Percentiles rank a stretch among this genome's conserved stretches.
These are phyloP conservation scores for Comarum palustre DNA, from an alignment of 306 rosid species.

Conservation along the genomic window DNA sequence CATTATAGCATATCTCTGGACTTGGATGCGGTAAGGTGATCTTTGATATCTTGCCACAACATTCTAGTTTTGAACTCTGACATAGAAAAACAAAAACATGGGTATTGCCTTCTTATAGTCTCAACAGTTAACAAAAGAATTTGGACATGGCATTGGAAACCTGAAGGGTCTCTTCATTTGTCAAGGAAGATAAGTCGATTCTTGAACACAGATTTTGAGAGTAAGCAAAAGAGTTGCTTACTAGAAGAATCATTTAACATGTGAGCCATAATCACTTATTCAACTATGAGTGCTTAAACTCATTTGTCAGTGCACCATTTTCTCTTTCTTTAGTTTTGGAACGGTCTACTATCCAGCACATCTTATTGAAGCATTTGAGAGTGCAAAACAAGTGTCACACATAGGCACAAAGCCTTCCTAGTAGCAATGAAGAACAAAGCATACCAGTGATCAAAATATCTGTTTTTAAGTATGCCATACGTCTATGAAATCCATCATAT, in stretches of 20 bases:
- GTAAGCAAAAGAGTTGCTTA: not conserved
- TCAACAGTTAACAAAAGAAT: not conserved
- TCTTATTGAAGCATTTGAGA: not conserved
- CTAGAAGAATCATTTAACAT: not conserved
- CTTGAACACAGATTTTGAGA: not conserved
- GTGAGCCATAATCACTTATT: not conserved
- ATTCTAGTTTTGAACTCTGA: not conserved
- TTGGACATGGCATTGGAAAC: not conserved
- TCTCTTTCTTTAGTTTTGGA: not conserved
- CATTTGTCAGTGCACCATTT: not conserved
- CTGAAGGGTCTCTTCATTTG: not conserved
- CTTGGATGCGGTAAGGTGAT: slow-evolving; percentile 14
- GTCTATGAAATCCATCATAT: not conserved
- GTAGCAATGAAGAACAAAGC: not conserved
- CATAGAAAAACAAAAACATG: not conserved
- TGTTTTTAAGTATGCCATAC: not conserved
- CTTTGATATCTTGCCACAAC: slow-evolving; percentile 21
- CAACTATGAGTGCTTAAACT: not conserved
- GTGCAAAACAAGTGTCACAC: not conserved
- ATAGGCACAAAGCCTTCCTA: not conserved
- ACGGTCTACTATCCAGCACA: not conserved
- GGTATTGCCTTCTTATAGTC: not conserved
- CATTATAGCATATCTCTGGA: slow-evolving; percentile 15
- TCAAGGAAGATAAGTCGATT: not conserved
- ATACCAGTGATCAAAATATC: not conserved